Base-by-base conservation (phyloP, 2,329 filamentous ascomycete species). In the Colletotrichum abscissum region DNA sequence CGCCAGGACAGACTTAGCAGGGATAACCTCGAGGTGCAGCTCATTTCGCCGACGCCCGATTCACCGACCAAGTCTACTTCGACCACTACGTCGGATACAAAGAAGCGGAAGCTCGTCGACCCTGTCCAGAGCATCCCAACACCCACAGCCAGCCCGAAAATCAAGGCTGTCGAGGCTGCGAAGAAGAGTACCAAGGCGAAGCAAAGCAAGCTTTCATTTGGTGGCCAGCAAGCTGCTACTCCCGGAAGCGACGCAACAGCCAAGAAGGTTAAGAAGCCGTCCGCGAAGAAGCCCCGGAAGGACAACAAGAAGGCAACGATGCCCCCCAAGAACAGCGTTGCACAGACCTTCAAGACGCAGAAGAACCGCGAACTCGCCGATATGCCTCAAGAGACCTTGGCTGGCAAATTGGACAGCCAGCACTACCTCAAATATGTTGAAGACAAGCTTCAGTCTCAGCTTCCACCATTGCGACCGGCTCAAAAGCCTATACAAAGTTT, bases 131-230 rank as follows among this genome's bases (percentile, higher is more conserved):
- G 86, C 62, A 90, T 92, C 46, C 88, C 86, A 3, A 92, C 90
- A 1, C 90, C 90, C 7, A 85, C 82, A 62, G 85, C 89, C 24
- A 92, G 89, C 77, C 90, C 90, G 55, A 87, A 84, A 76, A 81
- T 86, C 28, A 82, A 82, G 26, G 81, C 82, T 60, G 78, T 82
- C 24, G 77, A 84, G 19, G 84, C 85, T 42, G 81, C 78, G 72
- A 87, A 85, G 79, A 80, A 78, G 66, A 78, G 75, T 16, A 72
- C 76, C 22, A 88, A 85, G 76, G 75, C 84, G 58, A 91, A 87
- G 78, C 90, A 92, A 77, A 86, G 84, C 75, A 87, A 84, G 74
- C 84, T 92, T 38, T 76, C 80, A 1, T 89, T 90, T 73, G 79
- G 33, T 74, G 7, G 67, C 63, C n/a, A 68, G 65, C 49, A 75